Base-by-base conservation (phyloP, 495 filamentous ascomycete genomes). In the Penicillium turbatum region DNA sequence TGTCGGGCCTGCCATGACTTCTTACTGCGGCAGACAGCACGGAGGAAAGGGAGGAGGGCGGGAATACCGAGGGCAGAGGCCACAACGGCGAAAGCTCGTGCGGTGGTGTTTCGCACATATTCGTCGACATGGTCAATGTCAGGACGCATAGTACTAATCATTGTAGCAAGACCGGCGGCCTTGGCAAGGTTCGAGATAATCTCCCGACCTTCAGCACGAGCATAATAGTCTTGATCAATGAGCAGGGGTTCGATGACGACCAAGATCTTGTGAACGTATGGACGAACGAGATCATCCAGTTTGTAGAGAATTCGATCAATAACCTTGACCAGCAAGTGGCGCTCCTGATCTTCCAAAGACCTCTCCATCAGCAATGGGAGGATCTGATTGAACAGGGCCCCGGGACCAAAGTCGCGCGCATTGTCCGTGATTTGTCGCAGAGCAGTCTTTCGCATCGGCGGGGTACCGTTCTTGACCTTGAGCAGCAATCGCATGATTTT, bases 221-320 rank as follows among this genome's bases (percentile, higher is more conserved):
- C 95, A 76, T 97, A 99, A 72, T 97, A 97, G 72, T 99, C 95
- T 74, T 97, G 93, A 68, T 97, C 95, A 63, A 99, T 99, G 59
- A 99, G 85, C 56, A 99, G 76, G 6, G 95, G 95, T 76, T 99
- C 95, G 62, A 99, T 99, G 71, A 99, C 95, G 53, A 99, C 95
- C 48, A 99, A 78, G 59, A 99, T 97, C 74, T 97, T 97, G 72
- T 99, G 95, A 10, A 96, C 92, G 56, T 89, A 97, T 16, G 95
- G 95, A 37, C 95, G 88, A 42, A 97, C 93, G 57, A 97, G 82
- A 63, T 97, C 93, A 65, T 97, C 95, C 16, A 99, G 81, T 75
- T 99, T 99, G 79, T 97, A 99, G 24, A 99, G 83, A 50, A 97
- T 89, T 68, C 95, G 89, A 64, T 97, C 95, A 69, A 99, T 97